phyloP scores from a whole-genome alignment of 331 rosid species.

The Telfairia occidentalis region DNA sequence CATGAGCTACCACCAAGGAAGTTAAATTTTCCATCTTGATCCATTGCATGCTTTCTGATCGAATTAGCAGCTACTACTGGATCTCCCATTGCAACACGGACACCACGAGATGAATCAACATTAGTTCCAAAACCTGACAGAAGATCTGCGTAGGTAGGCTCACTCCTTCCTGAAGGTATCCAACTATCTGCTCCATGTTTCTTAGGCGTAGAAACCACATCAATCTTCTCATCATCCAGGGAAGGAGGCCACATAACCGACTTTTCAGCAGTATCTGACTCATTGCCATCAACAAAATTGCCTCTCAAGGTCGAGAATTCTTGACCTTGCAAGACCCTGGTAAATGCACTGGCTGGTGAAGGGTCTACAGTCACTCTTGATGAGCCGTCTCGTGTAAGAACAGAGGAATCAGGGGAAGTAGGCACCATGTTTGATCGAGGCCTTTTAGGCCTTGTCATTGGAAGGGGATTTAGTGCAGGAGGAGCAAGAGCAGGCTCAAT shows the following conservation, averaged over 20 bases:
- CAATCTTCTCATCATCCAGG: conserved; percentile 58
- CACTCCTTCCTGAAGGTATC: conserved; percentile 60
- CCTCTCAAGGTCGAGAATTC: conserved; percentile 77
- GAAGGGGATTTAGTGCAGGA: conserved; percentile 66
- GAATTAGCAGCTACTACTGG: conserved; percentile 31
- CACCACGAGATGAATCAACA: conserved; percentile 33
- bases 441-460: conserved; percentile 75
- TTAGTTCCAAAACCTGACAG: conserved; percentile 58
- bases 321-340: conserved; percentile 99
- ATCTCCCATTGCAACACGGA: conserved; percentile 25
- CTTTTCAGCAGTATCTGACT: conserved; percentile 54
- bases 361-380: conserved; percentile 61
- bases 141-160: conserved; percentile 61
- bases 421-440: conserved; percentile 57
- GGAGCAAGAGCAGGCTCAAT: conserved; percentile 95
- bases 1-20: conserved; percentile 30
- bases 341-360: conserved; percentile 46
- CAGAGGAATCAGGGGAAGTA: conserved; percentile 74
- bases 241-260: conserved; percentile 50
- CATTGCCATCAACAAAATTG: conserved; percentile 43
- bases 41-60: conserved; percentile 33
- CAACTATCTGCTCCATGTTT: conserved; percentile 53
- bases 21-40: conserved; percentile 53
- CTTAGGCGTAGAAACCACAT: conserved; percentile 49
- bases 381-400: conserved; percentile 67